Conservation (phyloP, 345 rosid species). For the Durio zibethinus region DNA sequence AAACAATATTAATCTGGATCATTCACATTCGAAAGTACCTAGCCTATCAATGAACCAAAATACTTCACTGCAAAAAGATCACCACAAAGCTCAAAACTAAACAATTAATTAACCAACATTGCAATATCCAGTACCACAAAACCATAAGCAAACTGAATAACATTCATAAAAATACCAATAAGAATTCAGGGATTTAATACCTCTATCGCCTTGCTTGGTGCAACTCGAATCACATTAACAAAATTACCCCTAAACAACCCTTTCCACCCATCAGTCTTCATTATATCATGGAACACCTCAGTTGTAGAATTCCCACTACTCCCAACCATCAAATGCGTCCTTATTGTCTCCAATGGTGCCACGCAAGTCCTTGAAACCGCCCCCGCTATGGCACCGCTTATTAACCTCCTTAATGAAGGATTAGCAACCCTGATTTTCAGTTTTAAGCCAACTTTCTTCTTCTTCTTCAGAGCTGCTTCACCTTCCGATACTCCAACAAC, state of each 20-base stretch:
- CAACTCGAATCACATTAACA: constrained; percentile 92
- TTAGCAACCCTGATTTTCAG: constrained; percentile 77
- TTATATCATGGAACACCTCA: constrained; percentile 73
- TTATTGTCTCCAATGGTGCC: constrained; percentile 96
- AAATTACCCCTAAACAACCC: constrained; percentile 96
- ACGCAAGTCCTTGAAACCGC: constrained; percentile 86
- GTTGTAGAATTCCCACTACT: constrained; percentile 64
- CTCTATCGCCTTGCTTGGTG: constrained; percentile 99
- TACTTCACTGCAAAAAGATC: background rate
- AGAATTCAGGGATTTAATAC: constrained; percentile 31
- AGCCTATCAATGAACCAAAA: background rate
- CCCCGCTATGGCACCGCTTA: constrained; percentile 90
- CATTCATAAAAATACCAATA: background rate
- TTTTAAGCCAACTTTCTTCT: constrained; percentile 50
- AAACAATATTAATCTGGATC: background rate
- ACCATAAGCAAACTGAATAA: background rate
- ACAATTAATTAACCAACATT: constrained; percentile 1
- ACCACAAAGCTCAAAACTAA: background rate
- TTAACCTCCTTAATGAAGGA: constrained; percentile 72
- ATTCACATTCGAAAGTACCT: background rate
- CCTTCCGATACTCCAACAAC: constrained; percentile 46
- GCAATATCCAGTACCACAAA: background rate
- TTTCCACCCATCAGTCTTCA: constrained; percentile 92
- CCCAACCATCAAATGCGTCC: constrained; percentile 99
- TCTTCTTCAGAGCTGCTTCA: constrained; percentile 37